Evolutionary conservation across 805 yeast species (phyloP).

Genomic region (Kuraishia molischiana): DNA sequence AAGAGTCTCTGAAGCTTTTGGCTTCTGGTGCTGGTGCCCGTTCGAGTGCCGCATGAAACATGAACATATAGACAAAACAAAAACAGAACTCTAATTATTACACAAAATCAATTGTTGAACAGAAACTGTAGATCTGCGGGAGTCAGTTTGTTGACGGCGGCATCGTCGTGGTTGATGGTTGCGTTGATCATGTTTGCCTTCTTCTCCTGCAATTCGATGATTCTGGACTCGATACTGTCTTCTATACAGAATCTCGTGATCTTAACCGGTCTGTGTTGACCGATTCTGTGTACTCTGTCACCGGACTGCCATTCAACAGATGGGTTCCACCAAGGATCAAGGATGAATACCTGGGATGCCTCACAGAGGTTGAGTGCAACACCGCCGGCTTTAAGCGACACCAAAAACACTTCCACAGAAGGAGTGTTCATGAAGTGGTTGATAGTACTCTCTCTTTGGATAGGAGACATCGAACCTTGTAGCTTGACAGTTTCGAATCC

Average conservation of each 20-base stretch:
- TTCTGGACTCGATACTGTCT: constrained; percentile 93
- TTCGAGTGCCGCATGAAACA: constrained; percentile 43
- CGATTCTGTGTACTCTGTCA: constrained; percentile 96
- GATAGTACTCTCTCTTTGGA: constrained; percentile 87
- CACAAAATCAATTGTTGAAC: constrained; percentile 57
- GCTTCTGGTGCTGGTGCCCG: constrained; percentile 68
- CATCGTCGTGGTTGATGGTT: constrained; percentile 86
- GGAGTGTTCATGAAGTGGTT: constrained; percentile 89
- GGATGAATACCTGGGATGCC: constrained; percentile 89
- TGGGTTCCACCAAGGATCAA: constrained; percentile 99
- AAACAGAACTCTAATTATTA: background rate
- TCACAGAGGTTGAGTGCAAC: constrained; percentile 95
- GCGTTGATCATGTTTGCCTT: constrained; percentile 98
- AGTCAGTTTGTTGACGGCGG: constrained; percentile 79
- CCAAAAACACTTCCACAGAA: constrained; percentile 85
- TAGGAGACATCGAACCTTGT: constrained; percentile 96
- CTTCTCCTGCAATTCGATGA: constrained; percentile 91
- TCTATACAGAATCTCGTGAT: constrained; percentile 91
- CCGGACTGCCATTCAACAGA: constrained; percentile 98
- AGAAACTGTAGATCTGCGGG: constrained; percentile 93
- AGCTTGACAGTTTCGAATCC: constrained; percentile 92
- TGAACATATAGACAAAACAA: background rate
- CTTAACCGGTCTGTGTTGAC: constrained; percentile 89
- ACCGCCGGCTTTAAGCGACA: constrained; percentile 96
- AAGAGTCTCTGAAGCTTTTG: constrained; percentile 48